Base-by-base conservation (phyloP, 2,329 filamentous ascomycete genomes). In the Scolecobasidium constrictum region DNA sequence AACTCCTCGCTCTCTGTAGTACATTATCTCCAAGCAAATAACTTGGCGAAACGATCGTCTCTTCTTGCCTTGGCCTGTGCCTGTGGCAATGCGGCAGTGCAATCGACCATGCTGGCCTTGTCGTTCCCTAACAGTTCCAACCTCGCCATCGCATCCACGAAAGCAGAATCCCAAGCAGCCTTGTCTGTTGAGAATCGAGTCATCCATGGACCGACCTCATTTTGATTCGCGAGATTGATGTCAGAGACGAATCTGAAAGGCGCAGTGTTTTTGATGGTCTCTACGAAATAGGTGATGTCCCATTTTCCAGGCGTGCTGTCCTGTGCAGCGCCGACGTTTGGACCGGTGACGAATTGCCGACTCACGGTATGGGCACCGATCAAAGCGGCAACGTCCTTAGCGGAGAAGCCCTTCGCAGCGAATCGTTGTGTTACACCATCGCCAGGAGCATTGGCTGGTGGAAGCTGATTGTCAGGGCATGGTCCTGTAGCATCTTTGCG, bases 331-430 rank as follows among this genome's bases (percentile, higher is more conserved):
- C 44, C 44, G 17, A 21, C 46, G 7, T 61, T 55, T 4, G 49
- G 35, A 0, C 57, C 45, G 48, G 72, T 63, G 42, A 67, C 62
- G 42, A 59, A 62, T 49, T 76, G 71, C 48, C 60, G 64, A 5
- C 67, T 64, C 5, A 65, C 59, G 3, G 66, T 66, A 53, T 77
- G 73, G 0, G 73, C 72, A 42, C 74, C 73, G 3, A 77, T 50
- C 1, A 77, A 65, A 1, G 73, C 72, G 2, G 70, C 66, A 3
- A 77, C 63, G 41, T 73, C 72, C 20, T 56, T 55, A 1, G 69
- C 55, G 6, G 56, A 57, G 56, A 76, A 69, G 2, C 70, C 71
- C 56, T 75, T 75, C 47, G 62, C 63, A 21, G 51, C 46, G 53
- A 75, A 76, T 5, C 72, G 58, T 3, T 57, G 48, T 43, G 73